Evolutionary conservation across 192 early-diverging fungal genomes (phyloP).

Genomic region (Coemansia asiatica): DNA sequence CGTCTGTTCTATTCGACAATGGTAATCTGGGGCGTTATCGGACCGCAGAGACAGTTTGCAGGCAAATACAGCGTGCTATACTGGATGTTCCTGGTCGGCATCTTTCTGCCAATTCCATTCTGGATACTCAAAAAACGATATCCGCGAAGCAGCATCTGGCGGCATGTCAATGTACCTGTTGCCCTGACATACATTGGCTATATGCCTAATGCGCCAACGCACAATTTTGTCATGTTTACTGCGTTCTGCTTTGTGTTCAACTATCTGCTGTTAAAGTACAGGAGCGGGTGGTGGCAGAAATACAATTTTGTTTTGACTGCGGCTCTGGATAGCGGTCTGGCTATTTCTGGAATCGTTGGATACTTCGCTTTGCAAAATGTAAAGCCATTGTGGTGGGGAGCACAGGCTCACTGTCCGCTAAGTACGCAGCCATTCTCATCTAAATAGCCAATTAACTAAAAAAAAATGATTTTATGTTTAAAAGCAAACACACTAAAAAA

Average conservation of each 20-base stretch:
- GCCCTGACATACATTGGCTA: conserved; percentile 59
- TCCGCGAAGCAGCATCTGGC: conserved; percentile 60
- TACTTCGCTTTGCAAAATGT: conserved; percentile 42
- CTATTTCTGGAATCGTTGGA: conserved; percentile 37
- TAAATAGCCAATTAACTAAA: neutral
- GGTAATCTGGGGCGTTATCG: conserved; percentile 74
- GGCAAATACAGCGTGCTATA: conserved; percentile 46
- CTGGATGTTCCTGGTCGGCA: conserved; percentile 60
- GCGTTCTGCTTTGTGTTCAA: conserved; percentile 66
- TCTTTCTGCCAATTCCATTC: conserved; percentile 65
- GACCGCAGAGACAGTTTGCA: conserved; percentile 64
- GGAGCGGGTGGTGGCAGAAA: conserved; percentile 61
- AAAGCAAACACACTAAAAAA: neutral
- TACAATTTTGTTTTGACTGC: conserved; percentile 58
- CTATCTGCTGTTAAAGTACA: conserved; percentile 59
- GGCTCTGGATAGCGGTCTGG: conserved; percentile 55
- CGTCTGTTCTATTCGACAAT: conserved; percentile 64
- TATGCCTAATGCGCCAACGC: conserved; percentile 60
- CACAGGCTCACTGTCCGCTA: conserved; percentile 24
- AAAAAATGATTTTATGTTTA: neutral
- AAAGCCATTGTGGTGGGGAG: conserved; percentile 44
- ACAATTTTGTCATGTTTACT: conserved; percentile 39
- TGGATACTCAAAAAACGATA: conserved; percentile 60
- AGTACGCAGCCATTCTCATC: conserved; percentile 16
- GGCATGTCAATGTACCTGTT: conserved; percentile 65